Base-by-base conservation (phyloP, 2,329 filamentous ascomycete genomes). In the Incumbomyces lentus region DNA sequence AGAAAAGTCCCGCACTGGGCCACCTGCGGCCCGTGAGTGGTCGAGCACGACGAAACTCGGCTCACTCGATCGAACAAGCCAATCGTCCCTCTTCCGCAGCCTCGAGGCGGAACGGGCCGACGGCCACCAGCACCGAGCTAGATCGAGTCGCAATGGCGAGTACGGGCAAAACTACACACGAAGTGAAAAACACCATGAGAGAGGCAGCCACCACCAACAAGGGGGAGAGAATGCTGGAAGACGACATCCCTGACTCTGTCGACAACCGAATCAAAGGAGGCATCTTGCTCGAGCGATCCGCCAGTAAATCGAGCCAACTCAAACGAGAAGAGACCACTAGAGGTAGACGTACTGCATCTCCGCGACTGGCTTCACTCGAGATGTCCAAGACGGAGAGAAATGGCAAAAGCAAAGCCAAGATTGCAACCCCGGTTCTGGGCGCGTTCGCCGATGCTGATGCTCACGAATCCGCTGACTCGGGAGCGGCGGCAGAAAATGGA, bases 11-110 rank as follows among this genome's bases (percentile, higher is more conserved):
- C 22, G 77, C 73, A 7, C 81, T 81, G 6, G 66, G 67, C 49
- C 64, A 68, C 26, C 68, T 78, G 48, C 77, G 82, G 36, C 81
- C 85, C 11, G 72, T 77, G 42, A 81, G 82, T 4, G 79, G 83
- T 5, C 79, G 86, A 55, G 78, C 79, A 32, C 80, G 87, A 58
- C 86, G 88, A 60, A 89, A 84, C 59, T 86, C 84, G 13, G 75
- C 78, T 46, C 76, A 79, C 48, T 74, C 76, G n/a, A 68, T 65
- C 43, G 68, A 68, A 16, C 44, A 31, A 19, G 32, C 47, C 40
- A 49, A 44, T 29, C 47, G 53, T 22, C 51, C 53, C 12, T 79
- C 81, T 1, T 76, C 78, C 2, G 30, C 79, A 63, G 70, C 76
- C 10, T 76, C 81, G 2, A 81, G 70, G 69, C 82, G 79, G 53